A percentile compares a stretch with the other conserved stretches of the same genome.
Evolutionary conservation across 768 basidiomycete species (phyloP).

Genomic region (Flagelloscypha sp.): DNA sequence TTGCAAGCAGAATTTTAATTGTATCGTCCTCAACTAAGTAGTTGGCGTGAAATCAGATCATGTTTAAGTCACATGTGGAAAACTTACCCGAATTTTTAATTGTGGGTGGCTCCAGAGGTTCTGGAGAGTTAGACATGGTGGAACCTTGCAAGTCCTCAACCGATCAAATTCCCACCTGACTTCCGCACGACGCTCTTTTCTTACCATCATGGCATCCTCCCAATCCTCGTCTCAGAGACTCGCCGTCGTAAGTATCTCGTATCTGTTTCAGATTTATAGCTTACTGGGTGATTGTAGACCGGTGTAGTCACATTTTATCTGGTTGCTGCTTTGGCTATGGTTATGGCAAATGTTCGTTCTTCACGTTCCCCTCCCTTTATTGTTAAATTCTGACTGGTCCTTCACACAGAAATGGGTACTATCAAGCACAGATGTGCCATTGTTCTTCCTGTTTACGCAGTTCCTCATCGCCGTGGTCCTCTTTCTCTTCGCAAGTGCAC

Average conservation of each 20-base stretch:
- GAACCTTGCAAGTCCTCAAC: background rate
- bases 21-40: conserved; percentile 52
- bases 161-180: background rate
- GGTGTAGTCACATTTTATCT: conserved; percentile 81
- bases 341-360: conserved; percentile 60
- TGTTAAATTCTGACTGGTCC: conserved; percentile 8
- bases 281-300: conserved; percentile 36
- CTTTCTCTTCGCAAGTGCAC: conserved; percentile 53
- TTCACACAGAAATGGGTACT: conserved; percentile 88
- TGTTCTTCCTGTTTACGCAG: conserved; percentile 84
- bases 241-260: conserved; percentile 33
- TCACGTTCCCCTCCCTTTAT: background rate
- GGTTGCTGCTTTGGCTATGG: conserved; percentile 84
- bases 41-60: background rate
- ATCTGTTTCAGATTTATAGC: conserved; percentile 3
- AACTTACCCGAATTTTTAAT: conserved; percentile 33
- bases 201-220: conserved; percentile 15
- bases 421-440: conserved; percentile 59
- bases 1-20: conserved; percentile 80
- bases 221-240: conserved; percentile 29
- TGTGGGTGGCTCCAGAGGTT: conserved; percentile 21
- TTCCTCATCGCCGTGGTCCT: conserved; percentile 72
- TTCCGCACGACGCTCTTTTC: conserved; percentile 4
- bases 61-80: background rate
- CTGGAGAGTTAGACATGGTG: conserved; percentile 12